These are phyloP conservation scores for Sequoia sempervirens DNA, from an alignment of 75 land plant genomes.

Conservation along the genomic window DNA sequence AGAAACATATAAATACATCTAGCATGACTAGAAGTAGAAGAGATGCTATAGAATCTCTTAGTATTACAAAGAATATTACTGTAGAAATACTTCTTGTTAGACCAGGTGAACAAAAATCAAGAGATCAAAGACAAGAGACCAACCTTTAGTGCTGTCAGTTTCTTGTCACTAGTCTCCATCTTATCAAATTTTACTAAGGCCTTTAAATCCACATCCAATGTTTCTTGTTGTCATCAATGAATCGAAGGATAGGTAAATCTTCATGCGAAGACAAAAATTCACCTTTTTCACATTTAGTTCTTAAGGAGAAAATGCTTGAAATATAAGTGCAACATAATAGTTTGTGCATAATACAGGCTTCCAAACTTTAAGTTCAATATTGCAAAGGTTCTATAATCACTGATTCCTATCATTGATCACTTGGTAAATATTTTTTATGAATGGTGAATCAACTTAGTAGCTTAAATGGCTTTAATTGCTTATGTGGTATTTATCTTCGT, in stretches of 20 bases:
- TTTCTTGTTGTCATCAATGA: constrained; percentile 84
- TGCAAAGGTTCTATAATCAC: constrained; percentile 88
- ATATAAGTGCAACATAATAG: not conserved
- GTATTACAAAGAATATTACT: constrained; percentile 34
- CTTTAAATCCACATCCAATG: too few species aligned
- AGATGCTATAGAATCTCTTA: constrained; percentile 48
- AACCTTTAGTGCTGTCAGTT: too few species aligned
- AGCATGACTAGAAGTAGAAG: constrained; percentile 70
- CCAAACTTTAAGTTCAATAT: constrained; percentile 98
- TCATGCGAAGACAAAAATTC: not conserved
- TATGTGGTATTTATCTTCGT: constrained; percentile 3
- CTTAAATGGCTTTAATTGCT: not conserved
- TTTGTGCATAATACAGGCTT: constrained; percentile 47
- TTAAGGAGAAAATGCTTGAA: not conserved
- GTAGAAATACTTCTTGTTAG: too few species aligned
- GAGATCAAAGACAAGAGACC: too few species aligned
- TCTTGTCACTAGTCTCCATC: too few species aligned
- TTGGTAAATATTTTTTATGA: constrained; percentile 44
- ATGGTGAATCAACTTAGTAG: not conserved
- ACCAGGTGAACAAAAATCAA: too few species aligned
- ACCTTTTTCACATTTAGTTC: not conserved
- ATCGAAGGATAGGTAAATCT: constrained; percentile 79
- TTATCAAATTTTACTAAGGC: too few species aligned
- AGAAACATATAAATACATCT: constrained; percentile 11
- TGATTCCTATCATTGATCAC: constrained; percentile 78